These are phyloP conservation scores for Rhododendron simsii DNA, from an alignment of 148 eudicot genomes.

Conservation along the genomic window DNA sequence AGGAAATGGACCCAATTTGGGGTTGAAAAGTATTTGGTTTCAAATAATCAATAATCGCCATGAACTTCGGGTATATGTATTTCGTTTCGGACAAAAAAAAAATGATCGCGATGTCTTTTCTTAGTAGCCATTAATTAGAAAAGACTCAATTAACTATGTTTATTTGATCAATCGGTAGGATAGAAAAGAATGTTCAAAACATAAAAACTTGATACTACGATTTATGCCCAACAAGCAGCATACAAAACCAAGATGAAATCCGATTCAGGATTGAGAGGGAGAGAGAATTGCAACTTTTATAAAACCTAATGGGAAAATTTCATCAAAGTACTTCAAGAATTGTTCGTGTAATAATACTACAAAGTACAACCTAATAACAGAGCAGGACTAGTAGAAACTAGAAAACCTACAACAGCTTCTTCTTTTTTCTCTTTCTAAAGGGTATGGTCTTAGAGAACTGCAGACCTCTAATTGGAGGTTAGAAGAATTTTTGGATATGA, in stretches of 20 bases:
- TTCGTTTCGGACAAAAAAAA: background rate
- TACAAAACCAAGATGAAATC: background rate
- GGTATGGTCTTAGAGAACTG: background rate
- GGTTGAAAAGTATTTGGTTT: background rate
- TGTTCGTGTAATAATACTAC: background rate
- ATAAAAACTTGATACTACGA: background rate
- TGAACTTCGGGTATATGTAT: background rate
- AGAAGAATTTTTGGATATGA: background rate
- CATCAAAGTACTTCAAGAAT: background rate
- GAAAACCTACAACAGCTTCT: background rate
- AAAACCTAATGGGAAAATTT: background rate
- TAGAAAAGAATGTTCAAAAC: background rate
- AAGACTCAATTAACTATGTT: background rate
- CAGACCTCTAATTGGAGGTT: constrained; percentile 12
- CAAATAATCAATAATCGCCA: background rate
- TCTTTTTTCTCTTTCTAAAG: background rate
- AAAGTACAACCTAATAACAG: background rate
- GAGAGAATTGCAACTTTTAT: background rate
- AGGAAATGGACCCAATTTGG: background rate
- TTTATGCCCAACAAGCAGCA: background rate
- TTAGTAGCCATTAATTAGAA: background rate
- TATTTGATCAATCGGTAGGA: background rate
- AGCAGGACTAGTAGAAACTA: background rate
- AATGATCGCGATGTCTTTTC: background rate
- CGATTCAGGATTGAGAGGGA: background rate